Conservation (phyloP, 169 alveolate genomes). For the Plasmodium reichenowi region DNA sequence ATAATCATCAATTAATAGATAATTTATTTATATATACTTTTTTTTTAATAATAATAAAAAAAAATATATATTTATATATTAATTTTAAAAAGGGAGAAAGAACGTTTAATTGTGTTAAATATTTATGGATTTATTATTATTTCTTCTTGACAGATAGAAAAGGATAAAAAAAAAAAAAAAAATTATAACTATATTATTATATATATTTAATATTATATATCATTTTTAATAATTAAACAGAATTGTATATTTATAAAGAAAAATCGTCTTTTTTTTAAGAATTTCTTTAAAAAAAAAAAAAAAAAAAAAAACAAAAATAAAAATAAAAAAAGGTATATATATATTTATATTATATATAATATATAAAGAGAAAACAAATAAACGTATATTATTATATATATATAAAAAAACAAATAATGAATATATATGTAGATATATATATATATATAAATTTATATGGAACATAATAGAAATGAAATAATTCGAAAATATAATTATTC, state of each 20-base stretch:
- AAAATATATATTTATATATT: no score
- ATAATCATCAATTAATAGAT: no score
- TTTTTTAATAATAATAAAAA: no score
- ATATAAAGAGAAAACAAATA: slow-evolving; percentile 6
- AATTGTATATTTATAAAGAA: not conserved
- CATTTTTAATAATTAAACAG: no score
- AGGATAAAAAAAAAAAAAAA: no score
- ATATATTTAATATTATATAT: no score
- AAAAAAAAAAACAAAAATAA: slow-evolving; percentile 6
- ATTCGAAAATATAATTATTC: not conserved
- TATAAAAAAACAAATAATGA: not conserved
- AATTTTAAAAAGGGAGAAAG: no score
- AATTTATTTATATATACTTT: no score
- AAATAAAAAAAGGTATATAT: not conserved
- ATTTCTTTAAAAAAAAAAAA: slow-evolving; percentile 9
- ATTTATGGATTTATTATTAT: no score
- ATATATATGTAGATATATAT: slow-evolving; percentile 19
- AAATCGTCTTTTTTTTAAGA: slow-evolving; percentile 19
- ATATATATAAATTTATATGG: not conserved
- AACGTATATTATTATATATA: not conserved
- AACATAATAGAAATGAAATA: slow-evolving; percentile 5
- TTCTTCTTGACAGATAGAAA: no score
- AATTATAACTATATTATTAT: no score
- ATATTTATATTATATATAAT: not conserved
- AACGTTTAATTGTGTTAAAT: no score